Conservation (phyloP, 116 monocot species). For the Iris pallida region DNA sequence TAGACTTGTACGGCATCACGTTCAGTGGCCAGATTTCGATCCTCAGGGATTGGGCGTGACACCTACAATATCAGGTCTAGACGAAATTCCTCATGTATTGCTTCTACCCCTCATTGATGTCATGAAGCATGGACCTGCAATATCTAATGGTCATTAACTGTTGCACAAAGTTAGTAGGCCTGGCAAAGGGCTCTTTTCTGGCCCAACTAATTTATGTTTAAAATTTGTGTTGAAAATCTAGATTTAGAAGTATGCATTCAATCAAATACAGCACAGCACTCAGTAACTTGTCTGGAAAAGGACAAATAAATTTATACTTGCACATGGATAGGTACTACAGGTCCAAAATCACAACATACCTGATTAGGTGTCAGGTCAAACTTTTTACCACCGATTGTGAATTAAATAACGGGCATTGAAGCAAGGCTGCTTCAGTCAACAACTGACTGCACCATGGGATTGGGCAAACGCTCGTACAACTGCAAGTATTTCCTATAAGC, state of each 20-base stretch:
- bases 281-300: background rate
- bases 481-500: too few species aligned
- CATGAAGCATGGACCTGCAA: too few species aligned
- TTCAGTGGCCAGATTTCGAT: too few species aligned
- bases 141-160: too few species aligned
- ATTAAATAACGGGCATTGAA: constrained; percentile 37
- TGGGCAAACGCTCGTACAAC: constrained; percentile 41
- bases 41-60: too few species aligned
- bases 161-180: background rate
- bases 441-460: constrained; percentile 42
- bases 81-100: too few species aligned
- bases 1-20: too few species aligned
- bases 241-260: background rate
- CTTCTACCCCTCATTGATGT: too few species aligned
- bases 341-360: constrained; percentile 14
- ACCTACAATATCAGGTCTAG: too few species aligned
- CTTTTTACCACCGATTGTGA: constrained; percentile 43
- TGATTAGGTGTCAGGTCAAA: constrained; percentile 39
- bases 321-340: background rate
- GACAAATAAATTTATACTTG: background rate
- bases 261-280: background rate
- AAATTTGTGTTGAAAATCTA: background rate
- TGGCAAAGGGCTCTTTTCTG: background rate
- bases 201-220: background rate
- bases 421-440: constrained; percentile 31